phyloP scores from a whole-genome alignment of 2,329 filamentous ascomycete species.

The Torrubiella hemipterigena region DNA sequence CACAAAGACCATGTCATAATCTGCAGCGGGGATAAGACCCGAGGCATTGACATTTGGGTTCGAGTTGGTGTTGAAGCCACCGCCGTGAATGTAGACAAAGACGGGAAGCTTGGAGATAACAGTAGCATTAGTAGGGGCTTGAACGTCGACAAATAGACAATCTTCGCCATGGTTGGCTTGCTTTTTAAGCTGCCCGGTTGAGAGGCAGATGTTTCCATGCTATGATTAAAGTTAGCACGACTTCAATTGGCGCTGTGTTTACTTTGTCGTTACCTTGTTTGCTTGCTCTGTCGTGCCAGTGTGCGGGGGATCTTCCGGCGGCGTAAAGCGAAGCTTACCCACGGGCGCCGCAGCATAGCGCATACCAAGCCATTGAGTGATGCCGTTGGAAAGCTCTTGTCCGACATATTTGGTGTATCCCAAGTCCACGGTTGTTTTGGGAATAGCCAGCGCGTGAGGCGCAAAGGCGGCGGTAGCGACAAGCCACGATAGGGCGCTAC shows the following conservation, averaged over 20 bases:
- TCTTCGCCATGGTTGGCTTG: constrained; percentile 38
- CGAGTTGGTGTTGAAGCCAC: constrained; percentile 42
- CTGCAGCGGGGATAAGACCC: constrained; percentile 44
- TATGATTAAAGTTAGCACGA: constrained; percentile 6
- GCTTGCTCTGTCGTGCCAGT: constrained; percentile 37
- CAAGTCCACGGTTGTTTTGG: constrained; percentile 38
- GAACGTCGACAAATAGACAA: constrained; percentile 58
- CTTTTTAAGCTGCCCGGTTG: constrained; percentile 13
- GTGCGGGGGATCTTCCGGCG: constrained; percentile 48
- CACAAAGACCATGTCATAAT: constrained; percentile 53
- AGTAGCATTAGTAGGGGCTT: constrained; percentile 42
- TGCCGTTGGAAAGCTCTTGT: constrained; percentile 35
- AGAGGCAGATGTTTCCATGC: constrained; percentile 17
- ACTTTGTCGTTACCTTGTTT: constrained; percentile 27
- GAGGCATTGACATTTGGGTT: constrained; percentile 45
- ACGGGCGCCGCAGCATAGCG: constrained; percentile 61
- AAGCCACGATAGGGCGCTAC: no score
- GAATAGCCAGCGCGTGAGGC: no score
- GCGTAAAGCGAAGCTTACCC: constrained; percentile 52
- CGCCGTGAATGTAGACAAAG: constrained; percentile 46
- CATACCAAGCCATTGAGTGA: constrained; percentile 64
- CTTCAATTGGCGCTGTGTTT: not conserved
- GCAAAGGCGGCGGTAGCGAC: no score
- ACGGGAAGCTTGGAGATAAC: constrained; percentile 46
- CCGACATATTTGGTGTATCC: constrained; percentile 58